phyloP scores from a whole-genome alignment of 2,329 filamentous ascomycete species.

The Samsoniella hepiali region DNA sequence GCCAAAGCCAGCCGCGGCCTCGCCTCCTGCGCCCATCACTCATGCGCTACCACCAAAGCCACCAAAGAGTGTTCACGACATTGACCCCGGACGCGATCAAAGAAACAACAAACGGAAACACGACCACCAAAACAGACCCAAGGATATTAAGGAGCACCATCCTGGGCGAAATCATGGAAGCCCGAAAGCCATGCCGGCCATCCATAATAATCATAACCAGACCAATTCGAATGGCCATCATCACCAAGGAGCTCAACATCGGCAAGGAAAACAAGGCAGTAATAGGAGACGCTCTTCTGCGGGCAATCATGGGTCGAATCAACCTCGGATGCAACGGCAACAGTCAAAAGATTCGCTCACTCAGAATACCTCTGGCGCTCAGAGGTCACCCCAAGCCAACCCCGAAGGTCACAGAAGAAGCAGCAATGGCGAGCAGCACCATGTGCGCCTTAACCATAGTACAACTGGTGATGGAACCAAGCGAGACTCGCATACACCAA shows the following conservation, averaged over 20 bases:
- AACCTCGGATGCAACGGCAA: slow-evolving; percentile 7
- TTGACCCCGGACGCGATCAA: slow-evolving; percentile 7
- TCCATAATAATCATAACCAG: background rate
- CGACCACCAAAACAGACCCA: slow-evolving; percentile 12
- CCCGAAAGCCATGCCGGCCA: background rate
- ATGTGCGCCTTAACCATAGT: background rate
- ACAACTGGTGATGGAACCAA: background rate
- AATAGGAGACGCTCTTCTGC: slow-evolving; percentile 2
- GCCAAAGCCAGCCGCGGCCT: background rate
- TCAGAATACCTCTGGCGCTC: background rate
- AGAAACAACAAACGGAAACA: slow-evolving; percentile 16
- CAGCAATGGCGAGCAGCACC: slow-evolving; percentile 4
- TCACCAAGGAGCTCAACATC: background rate
- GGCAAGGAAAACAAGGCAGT: background rate
- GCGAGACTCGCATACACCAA: background rate
- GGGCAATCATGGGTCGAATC: slow-evolving; percentile 1
- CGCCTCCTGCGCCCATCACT: background rate
- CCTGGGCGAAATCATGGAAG: slow-evolving; percentile 12
- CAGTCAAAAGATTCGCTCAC: background rate
- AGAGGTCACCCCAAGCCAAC: background rate
- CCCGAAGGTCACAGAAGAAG: background rate
- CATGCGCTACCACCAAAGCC: slow-evolving; percentile 16
- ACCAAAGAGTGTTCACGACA: slow-evolving; percentile 18
- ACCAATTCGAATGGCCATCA: background rate
- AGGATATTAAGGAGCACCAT: slow-evolving; percentile 16